Percentiles rank a stretch among this genome's conserved stretches.
Evolutionary conservation across 768 basidiomycete genomes (phyloP).

Genomic region (Candolleomyces efflorescens): DNA sequence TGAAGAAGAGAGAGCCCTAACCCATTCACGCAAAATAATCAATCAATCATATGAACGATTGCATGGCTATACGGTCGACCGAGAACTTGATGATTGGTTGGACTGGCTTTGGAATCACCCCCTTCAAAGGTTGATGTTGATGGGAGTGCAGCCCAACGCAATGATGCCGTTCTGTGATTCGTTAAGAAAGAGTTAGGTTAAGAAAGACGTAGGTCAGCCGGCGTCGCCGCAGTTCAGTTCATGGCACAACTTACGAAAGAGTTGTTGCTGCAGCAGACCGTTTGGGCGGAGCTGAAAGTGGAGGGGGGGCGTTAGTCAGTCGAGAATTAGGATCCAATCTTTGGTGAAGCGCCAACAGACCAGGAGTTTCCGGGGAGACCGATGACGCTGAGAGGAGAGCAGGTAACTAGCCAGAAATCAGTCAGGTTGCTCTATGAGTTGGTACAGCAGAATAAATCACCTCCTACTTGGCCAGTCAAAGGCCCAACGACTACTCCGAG

Average conservation of each 20-base stretch:
- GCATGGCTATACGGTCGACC: too few relatives aligned
- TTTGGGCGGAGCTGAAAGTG: slow-evolving; percentile 18
- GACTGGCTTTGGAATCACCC: too few relatives aligned
- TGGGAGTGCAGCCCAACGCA: slow-evolving; percentile 18
- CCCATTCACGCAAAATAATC: too few relatives aligned
- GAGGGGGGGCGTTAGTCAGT: not conserved
- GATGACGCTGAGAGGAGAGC: slow-evolving; percentile 14
- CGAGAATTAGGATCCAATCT: not conserved
- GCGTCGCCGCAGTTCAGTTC: too few relatives aligned
- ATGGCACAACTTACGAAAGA: slow-evolving; percentile 17
- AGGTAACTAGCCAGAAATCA: not conserved
- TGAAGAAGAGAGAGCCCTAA: too few relatives aligned
- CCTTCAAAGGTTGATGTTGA: slow-evolving; percentile 16
- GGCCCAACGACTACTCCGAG: slow-evolving; percentile 24
- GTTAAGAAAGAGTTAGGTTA: not conserved
- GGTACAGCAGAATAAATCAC: not conserved
- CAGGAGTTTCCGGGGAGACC: slow-evolving; percentile 13
- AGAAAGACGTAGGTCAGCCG: too few relatives aligned
- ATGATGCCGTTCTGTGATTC: slow-evolving; percentile 9
- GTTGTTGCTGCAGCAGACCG: slow-evolving; percentile 28
- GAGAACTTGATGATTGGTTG: too few relatives aligned
- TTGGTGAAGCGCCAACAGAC: not conserved
- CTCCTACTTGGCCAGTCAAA: slow-evolving; percentile 18
- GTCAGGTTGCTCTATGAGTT: too few relatives aligned
- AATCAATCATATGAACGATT: too few relatives aligned